phyloP scores from a whole-genome alignment of 1,284 basidiomycete species.

The Ganoderma sp. region DNA sequence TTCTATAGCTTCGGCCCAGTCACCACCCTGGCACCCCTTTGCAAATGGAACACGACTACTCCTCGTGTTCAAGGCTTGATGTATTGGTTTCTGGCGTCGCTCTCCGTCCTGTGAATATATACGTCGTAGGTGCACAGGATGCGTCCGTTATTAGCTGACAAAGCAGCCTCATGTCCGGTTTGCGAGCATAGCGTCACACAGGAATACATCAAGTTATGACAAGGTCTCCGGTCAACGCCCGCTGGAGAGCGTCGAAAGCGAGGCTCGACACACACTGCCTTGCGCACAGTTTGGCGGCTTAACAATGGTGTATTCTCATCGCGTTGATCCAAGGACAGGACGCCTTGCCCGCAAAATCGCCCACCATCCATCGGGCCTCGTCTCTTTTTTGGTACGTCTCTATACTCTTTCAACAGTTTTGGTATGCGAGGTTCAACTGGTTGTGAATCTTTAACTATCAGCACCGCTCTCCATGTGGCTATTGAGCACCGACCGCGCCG shows the following conservation, averaged over 20 bases:
- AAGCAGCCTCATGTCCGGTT: neutral
- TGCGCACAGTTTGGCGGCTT: neutral
- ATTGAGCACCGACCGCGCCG: conserved; percentile 1
- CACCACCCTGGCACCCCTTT: neutral
- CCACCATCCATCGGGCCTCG: too few relatives aligned
- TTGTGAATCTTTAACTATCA: neutral
- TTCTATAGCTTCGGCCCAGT: neutral
- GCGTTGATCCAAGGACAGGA: neutral
- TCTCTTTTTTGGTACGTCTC: neutral
- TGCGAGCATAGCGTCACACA: neutral
- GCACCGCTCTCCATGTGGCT: neutral
- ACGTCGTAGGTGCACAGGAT: neutral
- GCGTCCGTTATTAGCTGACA: neutral
- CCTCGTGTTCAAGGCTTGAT: neutral
- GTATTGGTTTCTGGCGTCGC: neutral
- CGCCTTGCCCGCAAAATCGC: too few relatives aligned
- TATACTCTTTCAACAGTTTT: neutral
- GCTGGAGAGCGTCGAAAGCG: neutral
- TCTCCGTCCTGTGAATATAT: neutral
- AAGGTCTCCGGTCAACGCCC: neutral
- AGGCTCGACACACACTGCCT: neutral
- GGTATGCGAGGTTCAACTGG: neutral
- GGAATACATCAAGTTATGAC: neutral
- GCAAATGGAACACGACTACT: neutral
- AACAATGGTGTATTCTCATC: neutral